phyloP scores from a whole-genome alignment of 768 basidiomycete species.

The Dictyophora rubrovolvata region DNA sequence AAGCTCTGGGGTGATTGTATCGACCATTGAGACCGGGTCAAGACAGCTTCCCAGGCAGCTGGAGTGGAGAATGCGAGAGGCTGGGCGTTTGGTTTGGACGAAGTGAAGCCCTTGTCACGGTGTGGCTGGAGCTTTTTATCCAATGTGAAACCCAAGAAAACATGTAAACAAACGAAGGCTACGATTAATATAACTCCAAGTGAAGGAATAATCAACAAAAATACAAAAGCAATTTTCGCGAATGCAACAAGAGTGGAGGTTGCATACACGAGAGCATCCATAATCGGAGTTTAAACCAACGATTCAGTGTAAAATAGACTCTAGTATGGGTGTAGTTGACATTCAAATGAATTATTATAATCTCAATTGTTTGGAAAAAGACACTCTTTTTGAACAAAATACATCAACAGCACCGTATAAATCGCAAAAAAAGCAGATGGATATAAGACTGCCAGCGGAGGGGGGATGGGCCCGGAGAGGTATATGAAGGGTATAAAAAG shows the following conservation, averaged over 20 bases:
- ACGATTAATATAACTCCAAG: conserved; percentile 9
- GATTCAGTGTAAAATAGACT: background rate
- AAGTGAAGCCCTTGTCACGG: conserved; percentile 3
- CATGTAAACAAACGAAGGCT: conserved; percentile 12
- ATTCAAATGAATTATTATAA: no score
- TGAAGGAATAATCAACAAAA: conserved; percentile 15
- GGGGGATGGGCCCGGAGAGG: background rate
- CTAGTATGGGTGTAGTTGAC: background rate
- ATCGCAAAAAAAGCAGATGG: background rate
- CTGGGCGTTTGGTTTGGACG: conserved; percentile 41
- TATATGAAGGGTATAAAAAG: background rate
- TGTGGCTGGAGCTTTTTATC: conserved; percentile 7
- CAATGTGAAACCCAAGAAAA: conserved; percentile 16
- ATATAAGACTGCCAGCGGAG: no score
- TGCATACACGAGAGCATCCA: background rate
- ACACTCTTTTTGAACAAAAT: background rate
- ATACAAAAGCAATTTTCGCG: conserved; percentile 17
- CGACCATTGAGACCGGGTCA: conserved; percentile 86
- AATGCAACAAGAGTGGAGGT: background rate
- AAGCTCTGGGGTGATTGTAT: conserved; percentile 58
- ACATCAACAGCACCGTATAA: background rate
- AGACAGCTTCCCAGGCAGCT: conserved; percentile 88
- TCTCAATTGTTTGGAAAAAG: background rate
- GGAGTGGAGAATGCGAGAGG: conserved; percentile 84
- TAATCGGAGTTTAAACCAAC: background rate